Conservation (phyloP, 345 rosid genomes). For the Salix koriyanagi region DNA sequence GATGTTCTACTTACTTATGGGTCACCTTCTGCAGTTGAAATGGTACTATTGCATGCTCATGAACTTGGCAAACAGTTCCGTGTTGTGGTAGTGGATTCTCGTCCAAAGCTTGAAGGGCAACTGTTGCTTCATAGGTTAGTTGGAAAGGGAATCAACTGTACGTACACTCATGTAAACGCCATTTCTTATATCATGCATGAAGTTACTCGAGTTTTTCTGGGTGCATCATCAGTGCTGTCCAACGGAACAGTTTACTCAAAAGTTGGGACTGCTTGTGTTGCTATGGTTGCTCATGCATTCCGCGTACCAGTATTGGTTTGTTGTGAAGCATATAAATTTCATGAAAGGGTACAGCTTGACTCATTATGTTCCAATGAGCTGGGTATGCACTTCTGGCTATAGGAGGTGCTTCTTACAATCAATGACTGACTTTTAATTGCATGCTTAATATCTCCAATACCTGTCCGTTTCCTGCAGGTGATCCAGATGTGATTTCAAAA, state of each 20-base stretch:
- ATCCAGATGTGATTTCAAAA: conserved; percentile 78
- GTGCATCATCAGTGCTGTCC: conserved; percentile 91
- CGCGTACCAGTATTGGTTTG: conserved; percentile 82
- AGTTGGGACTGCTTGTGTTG: conserved; percentile 93
- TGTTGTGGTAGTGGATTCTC: conserved; percentile 85
- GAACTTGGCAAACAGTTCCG: conserved; percentile 81
- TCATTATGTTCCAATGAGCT: conserved; percentile 94
- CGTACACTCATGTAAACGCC: conserved; percentile 86
- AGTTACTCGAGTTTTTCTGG: conserved; percentile 85
- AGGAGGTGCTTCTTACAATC: not conserved
- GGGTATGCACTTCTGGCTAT: conserved; percentile 44
- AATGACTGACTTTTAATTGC: not conserved
- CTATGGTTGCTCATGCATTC: conserved; percentile 92
- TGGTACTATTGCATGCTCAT: conserved; percentile 80
- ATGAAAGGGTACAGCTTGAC: conserved; percentile 92
- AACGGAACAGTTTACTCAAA: conserved; percentile 93
- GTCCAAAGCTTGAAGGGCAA: conserved; percentile 93
- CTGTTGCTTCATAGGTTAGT: conserved; percentile 79
- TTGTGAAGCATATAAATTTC: conserved; percentile 95
- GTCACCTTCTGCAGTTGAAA: conserved; percentile 81
- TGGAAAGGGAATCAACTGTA: conserved; percentile 69
- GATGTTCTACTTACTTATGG: conserved; percentile 96
- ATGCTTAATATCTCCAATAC: not conserved
- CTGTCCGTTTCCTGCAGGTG: conserved; percentile 49
- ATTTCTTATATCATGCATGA: conserved; percentile 93